These are phyloP conservation scores for Leccinum barrowsii DNA, from an alignment of 768 basidiomycete genomes.

Conservation along the genomic window DNA sequence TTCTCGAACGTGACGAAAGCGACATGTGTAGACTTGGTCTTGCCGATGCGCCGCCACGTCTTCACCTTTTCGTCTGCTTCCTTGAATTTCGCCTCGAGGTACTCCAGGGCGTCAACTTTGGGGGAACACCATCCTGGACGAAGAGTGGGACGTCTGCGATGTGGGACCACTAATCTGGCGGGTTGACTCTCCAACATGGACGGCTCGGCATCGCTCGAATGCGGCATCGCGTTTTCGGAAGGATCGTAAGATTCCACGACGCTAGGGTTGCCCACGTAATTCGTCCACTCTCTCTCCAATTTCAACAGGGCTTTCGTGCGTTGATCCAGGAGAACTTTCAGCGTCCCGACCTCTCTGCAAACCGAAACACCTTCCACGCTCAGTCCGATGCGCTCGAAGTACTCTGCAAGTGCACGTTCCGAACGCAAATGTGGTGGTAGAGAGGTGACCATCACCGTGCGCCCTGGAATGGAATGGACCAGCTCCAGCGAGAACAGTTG, in stretches of 20 bases:
- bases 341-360: slow-evolving; percentile 73
- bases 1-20: slow-evolving; percentile 98
- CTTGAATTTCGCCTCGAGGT: slow-evolving; percentile 75
- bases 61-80: slow-evolving; percentile 82
- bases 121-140: slow-evolving; percentile 70
- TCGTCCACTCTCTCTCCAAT: slow-evolving; percentile 83
- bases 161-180: slow-evolving; percentile 65
- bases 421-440: slow-evolving; percentile 83
- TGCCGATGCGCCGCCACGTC: slow-evolving; percentile 64
- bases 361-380: slow-evolving; percentile 91
- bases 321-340: slow-evolving; percentile 70
- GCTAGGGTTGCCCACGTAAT: slow-evolving; percentile 93
- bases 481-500: slow-evolving; percentile 94
- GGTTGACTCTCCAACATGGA: slow-evolving; percentile 52
- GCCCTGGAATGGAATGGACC: slow-evolving; percentile 90
- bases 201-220: slow-evolving; percentile 47
- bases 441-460: slow-evolving; percentile 85
- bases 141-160: slow-evolving; percentile 71
- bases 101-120: slow-evolving; percentile 87
- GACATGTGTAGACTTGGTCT: slow-evolving; percentile 75
- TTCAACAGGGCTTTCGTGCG: slow-evolving; percentile 77
- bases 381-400: slow-evolving; percentile 87
- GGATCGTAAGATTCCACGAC: slow-evolving; percentile 79
- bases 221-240: slow-evolving; percentile 48
- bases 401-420: slow-evolving; percentile 84